Base-by-base conservation (phyloP, 2,329 filamentous ascomycete genomes). In the Trichoderma sp. region DNA sequence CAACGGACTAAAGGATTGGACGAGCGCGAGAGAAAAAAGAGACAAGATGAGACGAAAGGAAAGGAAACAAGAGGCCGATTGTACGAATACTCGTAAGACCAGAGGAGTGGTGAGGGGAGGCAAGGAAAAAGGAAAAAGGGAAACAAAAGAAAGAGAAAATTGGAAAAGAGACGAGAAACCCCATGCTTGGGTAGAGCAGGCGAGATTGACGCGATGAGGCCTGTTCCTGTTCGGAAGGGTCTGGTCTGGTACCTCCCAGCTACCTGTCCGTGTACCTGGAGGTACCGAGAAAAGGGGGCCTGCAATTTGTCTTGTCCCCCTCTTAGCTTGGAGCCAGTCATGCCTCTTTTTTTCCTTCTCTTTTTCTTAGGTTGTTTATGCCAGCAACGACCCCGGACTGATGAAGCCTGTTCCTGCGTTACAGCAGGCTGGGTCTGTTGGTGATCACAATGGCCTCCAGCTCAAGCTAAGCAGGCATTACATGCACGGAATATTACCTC, bases 161-260 rank as follows among this genome's bases (percentile, higher is more conserved):
- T 57, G 47, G 32, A 57, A 28, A 47, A 63, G 34, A 57, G 30
- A 36, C 2, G 57, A 21, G 26, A 21, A 56, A 56, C 43, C 43
- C 63, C 43, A 66, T 53, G 63, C 43, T 12, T 30, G 15, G 36
- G 36, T 30, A 32, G n/a, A 53, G 62, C 63, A 56, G 63, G 47
- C 63, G 66, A 69, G 66, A 69, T 69, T 69, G 66, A 69, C 56
- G 56, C 66, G 56, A 66, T 66, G 63, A 66, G 28, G 66, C 56
- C 66, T 21, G 65, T 26, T 36, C 26, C 36, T 21, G 65, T 32
- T 36, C 26, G 15, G 26, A 30, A 24, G 11, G 34, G 65, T 60
- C 26, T 47, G 26, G 53, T 57, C 26, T 47, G 26, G 53, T 57
- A 34, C 26, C 21, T 51, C 43, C 43, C 43, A 51, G 43, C 43